phyloP scores from a whole-genome alignment of 768 basidiomycete genomes.

The Boletales sp. region DNA sequence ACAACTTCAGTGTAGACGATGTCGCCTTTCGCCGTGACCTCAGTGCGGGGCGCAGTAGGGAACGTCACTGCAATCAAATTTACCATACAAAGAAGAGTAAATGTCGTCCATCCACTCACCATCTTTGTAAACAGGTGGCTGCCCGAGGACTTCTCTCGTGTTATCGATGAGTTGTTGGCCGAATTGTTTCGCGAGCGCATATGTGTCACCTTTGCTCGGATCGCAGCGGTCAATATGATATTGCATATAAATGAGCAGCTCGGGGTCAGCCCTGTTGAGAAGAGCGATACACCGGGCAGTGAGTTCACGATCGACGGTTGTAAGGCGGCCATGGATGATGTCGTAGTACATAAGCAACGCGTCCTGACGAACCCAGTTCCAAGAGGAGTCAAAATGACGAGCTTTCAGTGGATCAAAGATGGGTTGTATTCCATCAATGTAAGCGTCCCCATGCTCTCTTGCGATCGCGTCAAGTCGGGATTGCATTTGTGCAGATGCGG shows the following conservation, averaged over 20 bases:
- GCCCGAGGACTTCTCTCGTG: slow-evolving; percentile 75
- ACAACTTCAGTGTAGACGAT: slow-evolving; percentile 94
- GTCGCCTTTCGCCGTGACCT: slow-evolving; percentile 90
- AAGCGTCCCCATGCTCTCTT: slow-evolving; percentile 89
- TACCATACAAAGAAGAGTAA: neutral
- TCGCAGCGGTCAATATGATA: slow-evolving; percentile 87
- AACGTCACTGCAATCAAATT: slow-evolving; percentile 69
- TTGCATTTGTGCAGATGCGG: slow-evolving; percentile 67
- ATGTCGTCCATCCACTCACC: slow-evolving; percentile 49
- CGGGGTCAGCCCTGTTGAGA: slow-evolving; percentile 95
- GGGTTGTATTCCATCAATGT: slow-evolving; percentile 94
- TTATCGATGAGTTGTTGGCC: slow-evolving; percentile 96
- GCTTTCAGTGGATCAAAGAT: slow-evolving; percentile 94
- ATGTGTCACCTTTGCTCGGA: slow-evolving; percentile 81
- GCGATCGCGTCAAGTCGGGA: slow-evolving; percentile 83
- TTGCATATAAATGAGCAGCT: slow-evolving; percentile 91
- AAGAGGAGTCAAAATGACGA: slow-evolving; percentile 96
- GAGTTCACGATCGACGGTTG: slow-evolving; percentile 92
- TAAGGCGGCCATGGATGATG: slow-evolving; percentile 93
- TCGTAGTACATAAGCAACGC: slow-evolving; percentile 97
- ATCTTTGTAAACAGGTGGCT: slow-evolving; percentile 93
- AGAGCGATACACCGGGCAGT: slow-evolving; percentile 96
- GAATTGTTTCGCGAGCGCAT: slow-evolving; percentile 94
- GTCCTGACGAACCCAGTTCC: slow-evolving; percentile 99
- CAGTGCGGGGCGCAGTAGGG: slow-evolving; percentile 95